phyloP scores from a whole-genome alignment of 257 asterid species.

The Nicotiana obtusifolia region DNA sequence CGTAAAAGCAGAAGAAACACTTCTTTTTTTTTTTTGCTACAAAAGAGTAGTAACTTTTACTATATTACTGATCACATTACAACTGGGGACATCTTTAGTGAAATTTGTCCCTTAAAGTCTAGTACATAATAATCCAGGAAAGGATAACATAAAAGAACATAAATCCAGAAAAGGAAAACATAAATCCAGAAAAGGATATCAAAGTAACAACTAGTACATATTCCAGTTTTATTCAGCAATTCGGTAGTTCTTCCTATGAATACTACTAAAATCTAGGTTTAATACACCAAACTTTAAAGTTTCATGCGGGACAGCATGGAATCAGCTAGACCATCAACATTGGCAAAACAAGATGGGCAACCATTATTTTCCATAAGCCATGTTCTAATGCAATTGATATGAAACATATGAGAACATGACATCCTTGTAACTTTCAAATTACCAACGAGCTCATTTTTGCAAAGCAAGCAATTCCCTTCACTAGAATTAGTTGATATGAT shows the following conservation, averaged over 20 bases:
- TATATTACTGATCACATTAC: no score
- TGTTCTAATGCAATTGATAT: not conserved
- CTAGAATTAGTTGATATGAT: not conserved
- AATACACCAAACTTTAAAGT: not conserved
- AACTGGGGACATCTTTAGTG: no score
- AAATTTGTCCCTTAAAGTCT: no score
- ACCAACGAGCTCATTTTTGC: not conserved
- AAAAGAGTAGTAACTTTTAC: no score
- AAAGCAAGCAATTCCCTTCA: not conserved
- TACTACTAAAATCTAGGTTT: not conserved
- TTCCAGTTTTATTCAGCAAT: no score
- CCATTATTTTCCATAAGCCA: not conserved
- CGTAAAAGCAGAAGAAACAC: no score
- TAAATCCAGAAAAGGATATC: no score
- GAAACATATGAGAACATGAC: not conserved
- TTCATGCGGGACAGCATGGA: not conserved
- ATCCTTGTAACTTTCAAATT: not conserved
- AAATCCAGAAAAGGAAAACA: no score
- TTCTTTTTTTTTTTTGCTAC: no score
- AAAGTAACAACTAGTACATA: no score
- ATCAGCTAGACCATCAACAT: not conserved
- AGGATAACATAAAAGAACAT: no score
- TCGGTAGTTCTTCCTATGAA: not conserved
- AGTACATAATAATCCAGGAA: no score
- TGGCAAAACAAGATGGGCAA: not conserved